Base-by-base conservation (phyloP, 192 early-diverging fungal genomes). In the Cetraspora pellucida region DNA sequence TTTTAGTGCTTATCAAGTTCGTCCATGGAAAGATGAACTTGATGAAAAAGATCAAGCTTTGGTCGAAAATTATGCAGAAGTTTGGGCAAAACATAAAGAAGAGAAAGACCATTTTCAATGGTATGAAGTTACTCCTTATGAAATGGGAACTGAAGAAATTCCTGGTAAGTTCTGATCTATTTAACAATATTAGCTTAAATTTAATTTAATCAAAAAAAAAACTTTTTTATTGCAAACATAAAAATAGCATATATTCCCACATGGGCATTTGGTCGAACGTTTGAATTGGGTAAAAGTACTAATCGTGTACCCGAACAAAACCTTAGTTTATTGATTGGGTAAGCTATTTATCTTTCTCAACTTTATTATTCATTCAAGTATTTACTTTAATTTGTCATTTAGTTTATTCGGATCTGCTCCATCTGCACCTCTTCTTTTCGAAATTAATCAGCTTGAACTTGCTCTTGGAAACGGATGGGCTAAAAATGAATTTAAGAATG, bases 41-140 rank as follows among this genome's bases (percentile, higher is more conserved):
- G 37, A 65, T 11, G 37, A 14, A 14, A 50, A 60, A 30, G 64
- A 75, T 4, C 50, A 74, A n/a, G 77, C 31, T 30, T 57, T 25
- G 46, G 60, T 82, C 43, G 81, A 78, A 11, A 72, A 82, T 25
- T 80, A 88, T 54, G 61, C 77, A 37, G 69, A 87, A 59, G 75
- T 49, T 10, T 72, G 71, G 14, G 78, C 81, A 54, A 58, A 77
- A 50, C 57, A 87, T 59, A 73, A 50, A 6, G 72, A 78, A 10
- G 75, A 81, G 47, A 68, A 76, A 1, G 87, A 84, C 70, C 81
- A 81, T 77, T 91, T 85, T 74, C 91, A 93, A 61, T 95, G 94
- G 94, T 94, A 94, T 78, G 94, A 95, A 70, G 85, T 94, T 60
- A 91, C 86, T 7, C 93, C 94, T 0, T 93, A 87, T 72, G 92